A percentile compares a stretch with the other conserved stretches of the same genome.
Evolutionary conservation across 2,329 filamentous ascomycete species (phyloP).

Genomic region (Penicillium sp.): DNA sequence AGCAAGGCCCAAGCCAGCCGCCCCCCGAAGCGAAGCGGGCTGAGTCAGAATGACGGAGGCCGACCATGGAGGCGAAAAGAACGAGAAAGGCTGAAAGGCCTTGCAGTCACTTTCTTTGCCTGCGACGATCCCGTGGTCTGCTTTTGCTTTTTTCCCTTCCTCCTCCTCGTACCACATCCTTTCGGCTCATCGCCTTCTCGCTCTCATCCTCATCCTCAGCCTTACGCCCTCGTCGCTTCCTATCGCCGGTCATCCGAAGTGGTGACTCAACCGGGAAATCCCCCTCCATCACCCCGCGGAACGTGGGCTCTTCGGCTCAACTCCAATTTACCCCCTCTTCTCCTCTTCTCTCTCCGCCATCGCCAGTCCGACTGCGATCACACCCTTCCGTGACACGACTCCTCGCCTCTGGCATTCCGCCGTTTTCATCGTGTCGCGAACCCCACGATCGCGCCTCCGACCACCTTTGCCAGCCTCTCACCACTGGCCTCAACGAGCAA

Average conservation of each 20-base stretch:
- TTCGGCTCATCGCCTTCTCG: background rate
- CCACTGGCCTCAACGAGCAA: conserved; percentile 7
- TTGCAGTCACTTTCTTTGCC: background rate
- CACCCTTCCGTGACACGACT: background rate
- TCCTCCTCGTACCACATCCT: background rate
- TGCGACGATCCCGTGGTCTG: too few species aligned
- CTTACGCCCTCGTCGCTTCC: conserved; percentile 1
- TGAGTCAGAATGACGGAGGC: conserved; percentile 25
- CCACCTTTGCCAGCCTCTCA: background rate
- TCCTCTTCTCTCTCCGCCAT: conserved; percentile 7
- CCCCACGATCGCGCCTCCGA: conserved; percentile 2
- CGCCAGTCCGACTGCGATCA: conserved; percentile 1
- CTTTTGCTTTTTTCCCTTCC: background rate
- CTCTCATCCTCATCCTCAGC: too few species aligned
- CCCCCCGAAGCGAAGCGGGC: conserved; percentile 11
- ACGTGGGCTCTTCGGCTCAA: conserved; percentile 20
- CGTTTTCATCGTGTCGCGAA: conserved; percentile 24
- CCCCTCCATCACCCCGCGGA: conserved; percentile 26
- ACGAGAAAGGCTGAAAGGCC: background rate
- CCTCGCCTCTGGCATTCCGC: conserved; percentile 20
- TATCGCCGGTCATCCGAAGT: conserved; percentile 2
- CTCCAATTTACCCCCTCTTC: conserved; percentile 13
- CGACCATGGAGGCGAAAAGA: conserved; percentile 9
- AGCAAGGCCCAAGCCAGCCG: too few species aligned
- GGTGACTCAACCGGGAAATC: conserved; percentile 28